Percentiles rank a stretch among this genome's conserved stretches.
These are phyloP conservation scores for Glebionis coronaria DNA, from an alignment of 129 eudicot species.

Conservation along the genomic window DNA sequence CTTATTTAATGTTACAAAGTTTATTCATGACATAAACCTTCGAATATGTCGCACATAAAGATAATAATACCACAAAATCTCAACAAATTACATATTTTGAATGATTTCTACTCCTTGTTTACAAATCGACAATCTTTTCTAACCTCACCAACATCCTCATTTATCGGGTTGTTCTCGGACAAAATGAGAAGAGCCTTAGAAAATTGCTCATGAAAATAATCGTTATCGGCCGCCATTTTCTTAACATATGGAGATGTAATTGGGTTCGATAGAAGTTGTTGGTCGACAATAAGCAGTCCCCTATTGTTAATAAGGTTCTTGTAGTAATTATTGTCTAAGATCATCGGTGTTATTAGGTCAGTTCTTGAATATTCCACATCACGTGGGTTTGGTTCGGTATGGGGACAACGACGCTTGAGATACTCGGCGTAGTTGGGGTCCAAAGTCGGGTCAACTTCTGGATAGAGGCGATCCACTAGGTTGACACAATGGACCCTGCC, in stretches of 20 bases:
- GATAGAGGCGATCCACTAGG: conserved; percentile 75
- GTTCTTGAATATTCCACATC: conserved; percentile 63
- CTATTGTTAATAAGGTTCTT: conserved; percentile 61
- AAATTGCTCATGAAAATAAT: conserved; percentile 59
- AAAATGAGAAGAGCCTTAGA: conserved; percentile 55
- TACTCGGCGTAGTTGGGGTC: conserved; percentile 54
- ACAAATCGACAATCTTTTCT: conserved; percentile 78
- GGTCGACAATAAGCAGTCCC: conserved; percentile 61
- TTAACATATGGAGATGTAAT: conserved; percentile 54
- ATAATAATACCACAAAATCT: conserved; percentile 1
- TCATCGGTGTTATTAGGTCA: conserved; percentile 75
- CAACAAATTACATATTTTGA: conserved; percentile 9
- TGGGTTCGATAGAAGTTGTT: conserved; percentile 58
- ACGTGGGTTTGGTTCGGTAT: conserved; percentile 58
- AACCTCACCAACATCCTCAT: conserved; percentile 60
- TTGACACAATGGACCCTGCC: conserved; percentile 80
- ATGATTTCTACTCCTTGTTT: conserved; percentile 26
- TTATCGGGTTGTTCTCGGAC: conserved; percentile 81
- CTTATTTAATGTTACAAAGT: conserved; percentile 27
- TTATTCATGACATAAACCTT: conserved; percentile 24
- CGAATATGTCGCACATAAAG: conserved; percentile 13
- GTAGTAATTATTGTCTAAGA: conserved; percentile 76
- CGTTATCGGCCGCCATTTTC: conserved; percentile 70
- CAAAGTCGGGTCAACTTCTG: conserved; percentile 67
- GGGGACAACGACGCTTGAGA: conserved; percentile 75